Evolutionary conservation across 2,329 filamentous ascomycete genomes (phyloP).

Genomic region (Dactylella cylindrospora): DNA sequence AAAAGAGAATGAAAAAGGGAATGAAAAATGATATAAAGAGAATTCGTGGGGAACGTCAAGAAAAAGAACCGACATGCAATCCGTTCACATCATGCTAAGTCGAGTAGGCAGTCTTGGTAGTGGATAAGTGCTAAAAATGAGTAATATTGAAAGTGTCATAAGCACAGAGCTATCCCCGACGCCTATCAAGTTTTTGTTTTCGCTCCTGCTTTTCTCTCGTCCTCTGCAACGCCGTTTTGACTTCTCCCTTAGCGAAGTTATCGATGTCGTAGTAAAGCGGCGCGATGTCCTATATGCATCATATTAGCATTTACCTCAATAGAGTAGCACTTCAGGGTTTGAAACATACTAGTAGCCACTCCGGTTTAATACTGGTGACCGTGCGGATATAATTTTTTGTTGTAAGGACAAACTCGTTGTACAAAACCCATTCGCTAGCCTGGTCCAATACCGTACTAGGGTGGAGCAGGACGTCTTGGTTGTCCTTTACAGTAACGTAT

Average conservation of each 20-base stretch:
- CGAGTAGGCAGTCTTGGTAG: too few species aligned
- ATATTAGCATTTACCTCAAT: conserved; percentile 51
- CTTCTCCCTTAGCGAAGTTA: conserved; percentile 79
- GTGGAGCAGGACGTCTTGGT: conserved; percentile 88
- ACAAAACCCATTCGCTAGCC: conserved; percentile 94
- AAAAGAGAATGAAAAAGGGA: not conserved
- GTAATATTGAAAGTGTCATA: not conserved
- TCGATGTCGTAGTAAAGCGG: conserved; percentile 87
- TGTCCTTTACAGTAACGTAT: conserved; percentile 94
- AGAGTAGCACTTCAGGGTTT: conserved; percentile 58
- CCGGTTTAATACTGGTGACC: conserved; percentile 84
- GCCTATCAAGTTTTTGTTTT: conserved; percentile 55
- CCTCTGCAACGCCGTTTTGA: conserved; percentile 66
- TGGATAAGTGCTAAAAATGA: too few species aligned
- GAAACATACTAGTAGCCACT: conserved; percentile 70
- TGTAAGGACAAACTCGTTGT: conserved; percentile 97
- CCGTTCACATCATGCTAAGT: too few species aligned
- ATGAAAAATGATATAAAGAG: not conserved
- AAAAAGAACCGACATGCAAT: not conserved
- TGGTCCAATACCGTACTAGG: conserved; percentile 85
- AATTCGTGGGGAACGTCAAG: not conserved
- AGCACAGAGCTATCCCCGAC: conserved; percentile 11
- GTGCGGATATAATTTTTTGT: conserved; percentile 98
- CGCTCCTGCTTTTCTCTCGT: conserved; percentile 64
- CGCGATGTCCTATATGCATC: conserved; percentile 73